Conservation (phyloP, 1,139 yeast genomes). For the Entelexis sorbosivorans region DNA sequence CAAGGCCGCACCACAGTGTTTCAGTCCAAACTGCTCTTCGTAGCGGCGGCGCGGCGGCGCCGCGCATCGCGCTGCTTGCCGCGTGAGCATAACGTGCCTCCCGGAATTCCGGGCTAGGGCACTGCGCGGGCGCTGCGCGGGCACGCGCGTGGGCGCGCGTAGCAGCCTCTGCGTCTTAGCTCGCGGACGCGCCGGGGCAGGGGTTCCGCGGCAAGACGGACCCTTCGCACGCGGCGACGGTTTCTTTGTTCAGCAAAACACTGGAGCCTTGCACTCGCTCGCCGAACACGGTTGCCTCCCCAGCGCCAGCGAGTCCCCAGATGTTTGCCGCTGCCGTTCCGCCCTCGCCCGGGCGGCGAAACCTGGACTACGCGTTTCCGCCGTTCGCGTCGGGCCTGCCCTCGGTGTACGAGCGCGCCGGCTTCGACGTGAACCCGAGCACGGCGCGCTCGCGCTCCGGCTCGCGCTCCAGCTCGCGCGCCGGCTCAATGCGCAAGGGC, state of each 20-base stretch:
- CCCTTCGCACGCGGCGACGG: neutral
- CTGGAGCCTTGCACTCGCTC: neutral
- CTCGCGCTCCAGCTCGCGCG: constrained; percentile 16
- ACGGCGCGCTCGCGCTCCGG: constrained; percentile 15
- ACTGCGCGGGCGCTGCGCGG: neutral
- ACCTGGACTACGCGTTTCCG: constrained; percentile 33
- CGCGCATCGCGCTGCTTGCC: too few relatives aligned
- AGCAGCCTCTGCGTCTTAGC: neutral
- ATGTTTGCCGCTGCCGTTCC: constrained; percentile 6
- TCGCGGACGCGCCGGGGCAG: neutral
- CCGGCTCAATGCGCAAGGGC: constrained; percentile 5
- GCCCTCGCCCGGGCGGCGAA: constrained; percentile 17
- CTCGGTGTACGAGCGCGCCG: constrained; percentile 35
- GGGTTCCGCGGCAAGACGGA: neutral
- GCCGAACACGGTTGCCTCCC: neutral
- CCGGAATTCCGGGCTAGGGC: constrained; percentile 4
- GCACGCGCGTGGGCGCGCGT: too few relatives aligned
- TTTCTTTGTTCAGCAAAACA: neutral
- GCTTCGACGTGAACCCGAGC: constrained; percentile 31
- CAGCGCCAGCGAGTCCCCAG: neutral
- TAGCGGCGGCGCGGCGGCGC: too few relatives aligned
- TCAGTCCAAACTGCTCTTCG: neutral
- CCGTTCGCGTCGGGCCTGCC: constrained; percentile 31
- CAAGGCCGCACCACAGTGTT: neutral
- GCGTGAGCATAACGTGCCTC: neutral